These are phyloP conservation scores for Uromyces viciae-fabae DNA, from an alignment of 1,284 basidiomycete genomes.

Conservation along the genomic window DNA sequence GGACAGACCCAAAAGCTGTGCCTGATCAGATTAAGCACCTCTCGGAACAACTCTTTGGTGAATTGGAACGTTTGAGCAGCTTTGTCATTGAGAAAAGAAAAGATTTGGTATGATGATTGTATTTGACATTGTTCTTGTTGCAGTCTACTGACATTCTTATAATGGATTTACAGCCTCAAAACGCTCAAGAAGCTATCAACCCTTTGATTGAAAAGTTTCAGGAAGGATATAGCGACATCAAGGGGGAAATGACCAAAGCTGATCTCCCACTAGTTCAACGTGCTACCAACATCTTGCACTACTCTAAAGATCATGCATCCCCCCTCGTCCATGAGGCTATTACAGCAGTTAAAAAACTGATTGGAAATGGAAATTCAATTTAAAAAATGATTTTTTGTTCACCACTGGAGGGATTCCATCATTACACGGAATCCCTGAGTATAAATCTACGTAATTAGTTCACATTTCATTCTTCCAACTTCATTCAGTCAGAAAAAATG, in stretches of 20 bases:
- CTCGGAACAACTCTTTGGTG: constrained; percentile 30
- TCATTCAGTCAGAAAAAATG: too few relatives aligned
- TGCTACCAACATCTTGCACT: constrained; percentile 38
- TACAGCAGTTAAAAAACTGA: constrained; percentile 15
- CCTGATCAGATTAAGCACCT: constrained; percentile 32
- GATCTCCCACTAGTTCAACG: constrained; percentile 13
- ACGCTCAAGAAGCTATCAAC: constrained; percentile 31
- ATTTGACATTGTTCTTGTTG: constrained; percentile 4
- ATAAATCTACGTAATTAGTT: too few relatives aligned
- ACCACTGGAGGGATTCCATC: too few relatives aligned
- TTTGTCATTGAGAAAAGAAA: constrained; percentile 43
- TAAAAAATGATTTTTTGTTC: too few relatives aligned
- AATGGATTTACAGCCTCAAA: constrained; percentile 36
- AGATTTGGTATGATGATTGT: constrained; percentile 13
- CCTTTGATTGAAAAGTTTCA: constrained; percentile 34
- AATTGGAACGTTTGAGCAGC: constrained; percentile 30
- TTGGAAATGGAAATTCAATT: constrained; percentile 31
- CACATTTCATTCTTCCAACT: too few relatives aligned
- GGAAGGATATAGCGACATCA: constrained; percentile 22
- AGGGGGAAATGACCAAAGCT: constrained; percentile 22
- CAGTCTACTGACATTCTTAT: too few relatives aligned
- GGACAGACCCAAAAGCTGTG: constrained; percentile 24
- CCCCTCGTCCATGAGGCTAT: constrained; percentile 28
- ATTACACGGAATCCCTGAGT: too few relatives aligned
- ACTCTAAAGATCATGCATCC: constrained; percentile 32